These are phyloP conservation scores for Cordyceps cateniannulata DNA, from an alignment of 2,329 filamentous ascomycete species.

Conservation along the genomic window DNA sequence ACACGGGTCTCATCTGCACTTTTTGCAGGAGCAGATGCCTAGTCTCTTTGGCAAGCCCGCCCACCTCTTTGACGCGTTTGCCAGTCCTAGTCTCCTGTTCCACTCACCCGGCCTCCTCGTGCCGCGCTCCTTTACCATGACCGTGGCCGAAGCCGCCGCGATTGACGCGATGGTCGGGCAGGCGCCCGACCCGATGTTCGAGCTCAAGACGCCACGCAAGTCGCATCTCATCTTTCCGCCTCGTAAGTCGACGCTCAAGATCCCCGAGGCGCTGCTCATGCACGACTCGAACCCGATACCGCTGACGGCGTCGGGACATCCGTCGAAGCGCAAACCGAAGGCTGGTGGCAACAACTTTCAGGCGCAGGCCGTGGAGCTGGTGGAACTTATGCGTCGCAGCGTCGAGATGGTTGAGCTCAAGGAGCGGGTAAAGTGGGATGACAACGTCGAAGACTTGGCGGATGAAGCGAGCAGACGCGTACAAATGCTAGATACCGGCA, in stretches of 20 bases:
- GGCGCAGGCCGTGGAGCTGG: conserved; percentile 42
- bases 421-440: conserved; percentile 35
- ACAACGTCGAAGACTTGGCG: conserved; percentile 27
- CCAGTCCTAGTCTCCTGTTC: conserved; percentile 53
- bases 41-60: conserved; percentile 42
- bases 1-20: conserved; percentile 30
- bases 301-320: conserved; percentile 16
- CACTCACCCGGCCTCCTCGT: conserved; percentile 42
- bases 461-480: conserved; percentile 33
- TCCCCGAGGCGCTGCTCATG: conserved; percentile 44
- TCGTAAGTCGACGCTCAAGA: conserved; percentile 36
- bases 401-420: conserved; percentile 39
- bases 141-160: conserved; percentile 22
- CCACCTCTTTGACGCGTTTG: conserved; percentile 54
- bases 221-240: conserved; percentile 44
- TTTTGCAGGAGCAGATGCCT: conserved; percentile 29
- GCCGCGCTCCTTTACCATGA: conserved; percentile 37
- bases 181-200: neutral
- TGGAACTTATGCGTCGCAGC: conserved; percentile 41
- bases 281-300: conserved; percentile 30
- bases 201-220: conserved; percentile 29
- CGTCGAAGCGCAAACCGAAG: conserved; percentile 13
- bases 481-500: conserved; percentile 30
- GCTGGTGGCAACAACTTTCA: conserved; percentile 36
- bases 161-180: conserved; percentile 19